phyloP scores from a whole-genome alignment of 306 rosid genomes.

The Trifolium repens region DNA sequence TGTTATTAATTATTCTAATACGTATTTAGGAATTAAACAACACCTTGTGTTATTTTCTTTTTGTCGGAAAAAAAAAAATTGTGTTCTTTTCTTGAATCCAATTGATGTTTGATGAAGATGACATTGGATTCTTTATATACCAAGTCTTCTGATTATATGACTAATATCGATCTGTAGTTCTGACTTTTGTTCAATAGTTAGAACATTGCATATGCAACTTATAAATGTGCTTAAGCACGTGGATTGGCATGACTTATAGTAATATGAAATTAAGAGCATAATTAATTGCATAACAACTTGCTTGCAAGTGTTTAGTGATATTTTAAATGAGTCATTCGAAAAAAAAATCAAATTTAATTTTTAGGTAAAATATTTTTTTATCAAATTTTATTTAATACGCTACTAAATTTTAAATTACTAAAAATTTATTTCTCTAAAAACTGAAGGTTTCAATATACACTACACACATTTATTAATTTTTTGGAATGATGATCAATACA shows the following conservation, averaged over 20 bases:
- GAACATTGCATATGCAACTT: conserved; percentile 24
- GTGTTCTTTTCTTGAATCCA: not conserved
- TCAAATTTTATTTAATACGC: too few relatives aligned
- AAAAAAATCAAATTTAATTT: too few relatives aligned
- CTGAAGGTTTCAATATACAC: too few relatives aligned
- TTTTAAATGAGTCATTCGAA: too few relatives aligned
- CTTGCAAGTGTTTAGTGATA: conserved; percentile 6
- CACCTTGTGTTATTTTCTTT: not conserved
- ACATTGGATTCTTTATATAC: conserved; percentile 33
- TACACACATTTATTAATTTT: too few relatives aligned
- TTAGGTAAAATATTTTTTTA: too few relatives aligned
- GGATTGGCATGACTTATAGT: conserved; percentile 23
- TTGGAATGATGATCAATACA: not conserved
- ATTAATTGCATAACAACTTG: conserved; percentile 26
- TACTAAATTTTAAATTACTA: not conserved
- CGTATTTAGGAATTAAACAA: not conserved
- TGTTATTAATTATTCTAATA: too few relatives aligned
- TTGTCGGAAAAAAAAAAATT: too few relatives aligned
- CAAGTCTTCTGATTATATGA: conserved; percentile 1
- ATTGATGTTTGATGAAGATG: conserved; percentile 7
- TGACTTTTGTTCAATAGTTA: conserved; percentile 17
- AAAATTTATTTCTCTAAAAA: not conserved
- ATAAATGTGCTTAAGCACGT: conserved; percentile 40
- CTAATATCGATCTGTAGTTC: conserved; percentile 13
- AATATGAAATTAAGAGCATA: conserved; percentile 9